phyloP scores from a whole-genome alignment of 2,329 filamentous ascomycete genomes.

The Teratosphaeria destructans region DNA sequence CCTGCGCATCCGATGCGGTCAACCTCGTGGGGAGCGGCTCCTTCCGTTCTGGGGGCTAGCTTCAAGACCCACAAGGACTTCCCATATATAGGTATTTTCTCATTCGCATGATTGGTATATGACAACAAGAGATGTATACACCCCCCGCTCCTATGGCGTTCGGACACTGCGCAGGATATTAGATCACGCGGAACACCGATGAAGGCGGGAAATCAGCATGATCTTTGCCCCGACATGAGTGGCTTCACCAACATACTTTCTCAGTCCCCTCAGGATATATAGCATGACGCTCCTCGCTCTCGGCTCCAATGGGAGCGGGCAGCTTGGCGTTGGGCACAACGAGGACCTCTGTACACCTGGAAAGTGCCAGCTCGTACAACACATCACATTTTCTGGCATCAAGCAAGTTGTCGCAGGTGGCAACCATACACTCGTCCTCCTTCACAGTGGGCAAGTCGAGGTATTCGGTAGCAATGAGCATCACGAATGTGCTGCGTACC shows the following conservation, averaged over 20 bases:
- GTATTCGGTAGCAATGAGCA: slow-evolving; percentile 53
- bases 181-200: neutral
- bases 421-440: slow-evolving; percentile 74
- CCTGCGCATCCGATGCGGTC: neutral
- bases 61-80: neutral
- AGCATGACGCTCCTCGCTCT: slow-evolving; percentile 21
- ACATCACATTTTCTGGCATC: neutral
- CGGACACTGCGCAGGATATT: no score
- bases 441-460: slow-evolving; percentile 48
- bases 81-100: neutral
- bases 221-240: neutral
- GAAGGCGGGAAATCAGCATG: neutral
- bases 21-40: neutral
- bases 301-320: slow-evolving; percentile 44
- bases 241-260: neutral
- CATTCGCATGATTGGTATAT: neutral
- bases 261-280: neutral
- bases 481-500: slow-evolving; percentile 30
- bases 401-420: slow-evolving; percentile 54
- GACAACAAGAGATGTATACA: no score
- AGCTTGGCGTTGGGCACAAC: slow-evolving; percentile 38
- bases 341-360: slow-evolving; percentile 30
- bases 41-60: neutral
- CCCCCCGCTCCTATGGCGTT: no score
- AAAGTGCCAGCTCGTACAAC: neutral